Percentiles rank a stretch among this genome's conserved stretches.
phyloP scores from a whole-genome alignment of 768 basidiomycete species.

The Tephrocybe sp. region DNA sequence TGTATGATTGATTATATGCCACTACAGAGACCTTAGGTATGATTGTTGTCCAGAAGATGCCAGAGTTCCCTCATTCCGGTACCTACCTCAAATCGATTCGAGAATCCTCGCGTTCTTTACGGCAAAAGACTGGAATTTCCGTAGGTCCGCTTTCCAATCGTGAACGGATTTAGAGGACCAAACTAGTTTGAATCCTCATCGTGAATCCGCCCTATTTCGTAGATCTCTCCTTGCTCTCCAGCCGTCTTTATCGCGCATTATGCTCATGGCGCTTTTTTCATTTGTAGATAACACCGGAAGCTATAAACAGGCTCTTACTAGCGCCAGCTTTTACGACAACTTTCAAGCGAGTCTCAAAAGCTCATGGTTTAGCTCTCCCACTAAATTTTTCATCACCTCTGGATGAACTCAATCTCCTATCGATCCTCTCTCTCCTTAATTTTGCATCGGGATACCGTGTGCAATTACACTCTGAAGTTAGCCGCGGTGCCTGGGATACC shows the following conservation, averaged over 20 bases:
- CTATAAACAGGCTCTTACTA: conserved; percentile 60
- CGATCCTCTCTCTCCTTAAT: conserved; percentile 76
- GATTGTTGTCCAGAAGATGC: too few species aligned
- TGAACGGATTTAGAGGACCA: neutral
- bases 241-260: neutral
- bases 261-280: conserved; percentile 5
- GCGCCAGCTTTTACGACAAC: conserved; percentile 65
- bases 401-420: conserved; percentile 82
- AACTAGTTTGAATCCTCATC: too few species aligned
- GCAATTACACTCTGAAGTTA: conserved; percentile 68
- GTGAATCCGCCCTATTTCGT: too few species aligned
- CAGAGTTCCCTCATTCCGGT: conserved; percentile 45
- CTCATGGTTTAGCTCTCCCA: conserved; percentile 76
- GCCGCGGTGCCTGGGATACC: conserved; percentile 82
- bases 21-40: too few species aligned
- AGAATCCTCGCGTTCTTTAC: conserved; percentile 48
- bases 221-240: neutral
- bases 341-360: conserved; percentile 57
- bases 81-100: conserved; percentile 52
- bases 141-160: conserved; percentile 37
- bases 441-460: conserved; percentile 82
- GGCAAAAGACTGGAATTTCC: conserved; percentile 46
- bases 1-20: too few species aligned
- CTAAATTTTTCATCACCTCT: conserved; percentile 73
- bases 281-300: conserved; percentile 52